Evolutionary conservation across 129 eudicot species (phyloP), one percentile per base, ranked within the genome.

Genomic region (Flaveria linearis): DNA sequence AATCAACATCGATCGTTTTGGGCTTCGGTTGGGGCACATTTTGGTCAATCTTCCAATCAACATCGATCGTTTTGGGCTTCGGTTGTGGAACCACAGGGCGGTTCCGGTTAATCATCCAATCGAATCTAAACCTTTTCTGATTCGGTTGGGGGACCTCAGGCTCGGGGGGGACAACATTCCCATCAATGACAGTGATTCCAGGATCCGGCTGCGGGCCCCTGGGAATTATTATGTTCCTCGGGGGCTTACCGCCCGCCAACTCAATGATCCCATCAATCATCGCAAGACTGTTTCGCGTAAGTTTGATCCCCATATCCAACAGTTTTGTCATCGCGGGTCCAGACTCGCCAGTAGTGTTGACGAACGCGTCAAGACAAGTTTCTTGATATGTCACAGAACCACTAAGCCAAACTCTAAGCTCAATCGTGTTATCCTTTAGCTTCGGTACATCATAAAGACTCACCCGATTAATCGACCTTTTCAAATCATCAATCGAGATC

Each of bases 301-400:
- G 68, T 69, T 84, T 84, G 13, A 56, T n/a, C 0, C 90, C 63
- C 0, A 36, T 2, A 26, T 85, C 86, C 69, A 91, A 49, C 28
- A 85, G 2, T 6, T 60, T 28, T 61, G 67, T 52, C 92, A 91
- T 86, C 26, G 70, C 41, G 2, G n/a, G 69, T 1, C 82, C 83
- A 0, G 92, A 73, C n/a, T 87, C 75, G 1, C 81, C 81, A 0
- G 85, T 65, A 0, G 86, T 73, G 68, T 85, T 82, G 50, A 77
- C 85, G 28, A 91, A 84, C 0, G 72, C 83, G 10, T 89, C 96
- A 8, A 91, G 46, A 26, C 97, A 91, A 0, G 90, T 86, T 15
- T 89, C 84, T 62, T 89, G 95, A 74, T 76, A 83, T 0, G 96
- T 91, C 5, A 83, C 46, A 1, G 89, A 84, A 30, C 88, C 92